Percentiles rank a stretch among this genome's conserved stretches.
Conservation (phyloP, 164 flowering plant species). For the Berberis thunbergii region DNA sequence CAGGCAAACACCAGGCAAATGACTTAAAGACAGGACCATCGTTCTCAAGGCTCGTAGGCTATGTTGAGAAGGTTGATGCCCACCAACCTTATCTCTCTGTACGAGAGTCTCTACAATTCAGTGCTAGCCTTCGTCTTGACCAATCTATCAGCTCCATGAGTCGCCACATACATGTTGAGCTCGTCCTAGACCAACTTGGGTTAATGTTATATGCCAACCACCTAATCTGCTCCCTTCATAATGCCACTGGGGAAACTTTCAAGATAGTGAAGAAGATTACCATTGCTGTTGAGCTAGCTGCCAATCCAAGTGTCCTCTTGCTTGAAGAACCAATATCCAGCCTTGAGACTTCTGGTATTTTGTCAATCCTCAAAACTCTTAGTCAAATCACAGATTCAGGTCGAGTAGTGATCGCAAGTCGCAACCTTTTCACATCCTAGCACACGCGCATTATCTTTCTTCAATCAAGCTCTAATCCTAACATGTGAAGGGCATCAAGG, state of each 20-base stretch:
- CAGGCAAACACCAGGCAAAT: slow-evolving; percentile 15
- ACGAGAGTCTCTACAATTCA: slow-evolving; percentile 26
- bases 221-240: slow-evolving; percentile 19
- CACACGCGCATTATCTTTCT: slow-evolving; percentile 16
- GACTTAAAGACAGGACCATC: slow-evolving; percentile 4
- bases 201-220: slow-evolving; percentile 19
- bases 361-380: slow-evolving; percentile 13
- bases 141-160: slow-evolving; percentile 8
- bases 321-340: slow-evolving; percentile 24
- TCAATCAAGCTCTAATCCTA: slow-evolving; percentile 20
- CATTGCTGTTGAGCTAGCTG: slow-evolving; percentile 27
- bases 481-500: slow-evolving; percentile 20
- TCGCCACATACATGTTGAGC: slow-evolving; percentile 22
- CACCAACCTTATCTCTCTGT: slow-evolving; percentile 28
- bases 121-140: slow-evolving; percentile 23
- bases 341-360: slow-evolving; percentile 19
- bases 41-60: slow-evolving; percentile 15
- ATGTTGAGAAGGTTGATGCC: slow-evolving; percentile 22
- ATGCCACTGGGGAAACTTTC: slow-evolving; percentile 18
- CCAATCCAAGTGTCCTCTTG: slow-evolving; percentile 22
- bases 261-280: slow-evolving; percentile 24
- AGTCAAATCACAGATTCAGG: slow-evolving; percentile 15
- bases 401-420: slow-evolving; percentile 12
- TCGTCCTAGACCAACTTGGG: slow-evolving; percentile 21
- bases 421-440: slow-evolving; percentile 21